Conservation (phyloP, 768 basidiomycete genomes). For the Boletus patriciae region DNA sequence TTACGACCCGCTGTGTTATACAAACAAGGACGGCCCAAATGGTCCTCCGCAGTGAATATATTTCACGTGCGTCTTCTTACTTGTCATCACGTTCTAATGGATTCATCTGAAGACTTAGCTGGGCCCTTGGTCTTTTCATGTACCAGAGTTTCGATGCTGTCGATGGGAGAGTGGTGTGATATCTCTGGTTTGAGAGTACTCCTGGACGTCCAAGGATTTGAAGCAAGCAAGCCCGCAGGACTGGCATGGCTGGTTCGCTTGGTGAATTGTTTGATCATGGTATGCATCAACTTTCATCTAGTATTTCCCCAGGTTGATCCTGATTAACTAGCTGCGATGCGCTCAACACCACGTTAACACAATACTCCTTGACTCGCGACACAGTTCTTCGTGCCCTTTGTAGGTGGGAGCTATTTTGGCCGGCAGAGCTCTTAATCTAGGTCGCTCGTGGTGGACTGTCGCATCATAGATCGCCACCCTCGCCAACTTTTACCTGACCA, state of each 20-base stretch:
- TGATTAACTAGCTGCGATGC: slow-evolving; percentile 69
- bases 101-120: slow-evolving; percentile 46
- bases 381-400: neutral
- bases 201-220: neutral
- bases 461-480: slow-evolving; percentile 72
- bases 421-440: slow-evolving; percentile 83
- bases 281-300: slow-evolving; percentile 29
- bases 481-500: slow-evolving; percentile 71
- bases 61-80: slow-evolving; percentile 63
- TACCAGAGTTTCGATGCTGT: slow-evolving; percentile 92
- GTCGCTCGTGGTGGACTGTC: slow-evolving; percentile 98
- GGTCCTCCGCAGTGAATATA: slow-evolving; percentile 86
- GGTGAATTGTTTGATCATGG: slow-evolving; percentile 99
- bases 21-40: slow-evolving; percentile 58
- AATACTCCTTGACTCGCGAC: neutral
- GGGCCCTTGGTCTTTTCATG: slow-evolving; percentile 83
- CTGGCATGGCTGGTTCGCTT: slow-evolving; percentile 95
- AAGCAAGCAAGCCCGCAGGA: slow-evolving; percentile 93
- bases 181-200: neutral
- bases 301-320: neutral
- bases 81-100: neutral
- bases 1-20: slow-evolving; percentile 77
- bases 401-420: slow-evolving; percentile 84
- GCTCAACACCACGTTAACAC: slow-evolving; percentile 82
- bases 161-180: slow-evolving; percentile 61